Evolutionary conservation across 2,329 filamentous ascomycete genomes (phyloP).

Genomic region (Sarocladium oryzae): DNA sequence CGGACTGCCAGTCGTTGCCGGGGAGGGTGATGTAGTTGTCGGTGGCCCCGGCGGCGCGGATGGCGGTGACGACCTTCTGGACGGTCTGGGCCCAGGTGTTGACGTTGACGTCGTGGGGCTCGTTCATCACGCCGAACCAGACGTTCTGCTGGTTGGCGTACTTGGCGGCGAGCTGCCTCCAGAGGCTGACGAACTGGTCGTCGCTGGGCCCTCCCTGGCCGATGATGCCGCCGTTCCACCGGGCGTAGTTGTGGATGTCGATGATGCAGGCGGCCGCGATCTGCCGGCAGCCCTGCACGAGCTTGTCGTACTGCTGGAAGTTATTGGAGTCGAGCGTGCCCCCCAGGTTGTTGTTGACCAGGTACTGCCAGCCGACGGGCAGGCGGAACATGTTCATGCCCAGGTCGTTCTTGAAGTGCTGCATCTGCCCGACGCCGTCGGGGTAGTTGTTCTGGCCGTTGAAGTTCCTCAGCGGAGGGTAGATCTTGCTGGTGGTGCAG

Average conservation of each 20-base stretch:
- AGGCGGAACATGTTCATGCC: slow-evolving; percentile 50
- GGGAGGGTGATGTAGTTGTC: slow-evolving; percentile 55
- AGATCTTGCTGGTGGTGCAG: slow-evolving; percentile 12
- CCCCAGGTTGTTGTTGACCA: slow-evolving; percentile 46
- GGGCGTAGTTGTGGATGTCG: slow-evolving; percentile 52
- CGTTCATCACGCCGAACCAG: slow-evolving; percentile 64
- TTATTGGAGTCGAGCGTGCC: slow-evolving; percentile 41
- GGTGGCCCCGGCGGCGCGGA: slow-evolving; percentile 58
- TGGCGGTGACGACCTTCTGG: slow-evolving; percentile 58
- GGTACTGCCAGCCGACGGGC: slow-evolving; percentile 49
- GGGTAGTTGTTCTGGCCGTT: slow-evolving; percentile 19
- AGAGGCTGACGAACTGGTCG: slow-evolving; percentile 50
- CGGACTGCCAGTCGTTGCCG: slow-evolving; percentile 52
- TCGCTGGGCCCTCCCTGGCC: slow-evolving; percentile 59
- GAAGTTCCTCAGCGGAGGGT: slow-evolving; percentile 23
- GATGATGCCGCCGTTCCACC: slow-evolving; percentile 56
- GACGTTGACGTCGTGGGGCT: slow-evolving; percentile 56
- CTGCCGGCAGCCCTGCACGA: slow-evolving; percentile 49
- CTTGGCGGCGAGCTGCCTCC: slow-evolving; percentile 50
- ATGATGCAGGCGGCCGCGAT: slow-evolving; percentile 54
- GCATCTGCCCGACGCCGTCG: slow-evolving; percentile 45
- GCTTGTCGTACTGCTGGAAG: slow-evolving; percentile 43
- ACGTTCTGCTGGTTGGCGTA: slow-evolving; percentile 47
- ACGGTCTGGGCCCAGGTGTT: slow-evolving; percentile 51
- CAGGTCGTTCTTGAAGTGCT: slow-evolving; percentile 46